These are phyloP conservation scores for Aspergillus affinis DNA, from an alignment of 495 filamentous ascomycete species.

Conservation along the genomic window DNA sequence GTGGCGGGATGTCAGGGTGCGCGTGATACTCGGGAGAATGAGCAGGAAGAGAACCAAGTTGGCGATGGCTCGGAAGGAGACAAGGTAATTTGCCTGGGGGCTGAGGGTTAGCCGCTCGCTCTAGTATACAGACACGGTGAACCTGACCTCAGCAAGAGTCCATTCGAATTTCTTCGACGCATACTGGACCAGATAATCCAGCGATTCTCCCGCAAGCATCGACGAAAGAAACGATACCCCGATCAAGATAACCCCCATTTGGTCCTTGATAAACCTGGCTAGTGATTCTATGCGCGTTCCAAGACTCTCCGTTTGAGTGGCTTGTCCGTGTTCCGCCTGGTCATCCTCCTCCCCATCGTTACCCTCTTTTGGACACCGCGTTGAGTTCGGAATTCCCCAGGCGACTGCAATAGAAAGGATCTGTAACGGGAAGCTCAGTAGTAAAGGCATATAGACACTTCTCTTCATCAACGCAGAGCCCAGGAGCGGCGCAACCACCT, in stretches of 20 bases:
- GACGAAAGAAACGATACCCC: background rate
- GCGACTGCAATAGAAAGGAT: background rate
- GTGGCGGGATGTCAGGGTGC: background rate
- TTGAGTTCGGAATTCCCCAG: background rate
- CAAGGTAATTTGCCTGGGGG: background rate
- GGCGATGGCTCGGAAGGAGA: background rate
- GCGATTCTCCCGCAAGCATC: background rate
- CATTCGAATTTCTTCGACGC: conserved; percentile 3
- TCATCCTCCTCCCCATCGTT: background rate
- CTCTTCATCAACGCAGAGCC: background rate
- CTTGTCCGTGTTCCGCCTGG: background rate
- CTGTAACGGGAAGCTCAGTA: conserved; percentile 1
- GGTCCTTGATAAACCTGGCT: background rate
- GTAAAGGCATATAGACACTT: conserved; percentile 1
- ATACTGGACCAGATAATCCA: conserved; percentile 6
- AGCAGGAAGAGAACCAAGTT: background rate
- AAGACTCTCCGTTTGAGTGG: background rate
- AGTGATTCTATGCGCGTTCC: background rate
- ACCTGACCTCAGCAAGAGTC: conserved; percentile 2
- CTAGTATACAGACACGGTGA: too few species aligned
- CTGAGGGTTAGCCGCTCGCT: background rate
- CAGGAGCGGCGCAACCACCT: background rate
- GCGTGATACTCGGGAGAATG: background rate
- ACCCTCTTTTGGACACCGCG: background rate
- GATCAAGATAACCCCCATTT: background rate